These are phyloP conservation scores for Flammula alnicola DNA, from an alignment of 1,284 basidiomycete genomes.

Conservation along the genomic window DNA sequence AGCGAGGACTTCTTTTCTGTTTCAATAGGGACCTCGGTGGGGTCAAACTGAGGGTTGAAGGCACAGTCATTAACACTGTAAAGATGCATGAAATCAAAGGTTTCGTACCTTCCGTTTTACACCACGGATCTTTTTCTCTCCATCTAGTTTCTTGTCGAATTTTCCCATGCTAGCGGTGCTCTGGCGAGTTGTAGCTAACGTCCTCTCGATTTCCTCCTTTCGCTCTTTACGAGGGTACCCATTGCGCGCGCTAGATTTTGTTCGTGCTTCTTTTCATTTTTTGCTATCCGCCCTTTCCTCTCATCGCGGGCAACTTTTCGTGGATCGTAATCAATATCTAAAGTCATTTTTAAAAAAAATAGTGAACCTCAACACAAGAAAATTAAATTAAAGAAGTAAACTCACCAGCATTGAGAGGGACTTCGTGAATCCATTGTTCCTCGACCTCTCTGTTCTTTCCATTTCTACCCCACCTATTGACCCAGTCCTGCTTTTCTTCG, in stretches of 20 bases:
- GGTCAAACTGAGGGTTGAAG: slow-evolving; percentile 70
- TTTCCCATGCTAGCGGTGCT: slow-evolving; percentile 94
- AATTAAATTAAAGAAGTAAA: slow-evolving; percentile 21
- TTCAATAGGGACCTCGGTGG: slow-evolving; percentile 68
- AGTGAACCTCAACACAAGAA: slow-evolving; percentile 6
- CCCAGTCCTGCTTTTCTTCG: slow-evolving; percentile 94
- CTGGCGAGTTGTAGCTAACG: slow-evolving; percentile 77
- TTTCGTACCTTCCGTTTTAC: slow-evolving; percentile 86
- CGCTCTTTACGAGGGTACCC: slow-evolving; percentile 50
- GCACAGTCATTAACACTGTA: neutral
- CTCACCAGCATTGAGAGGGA: slow-evolving; percentile 85
- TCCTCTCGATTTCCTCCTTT: slow-evolving; percentile 78
- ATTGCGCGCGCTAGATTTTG: slow-evolving; percentile 77
- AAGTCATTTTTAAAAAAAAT: slow-evolving; percentile 8
- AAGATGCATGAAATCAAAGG: neutral
- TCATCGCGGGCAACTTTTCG: slow-evolving; percentile 74
- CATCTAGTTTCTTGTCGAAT: slow-evolving; percentile 89
- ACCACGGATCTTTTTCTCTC: slow-evolving; percentile 88
- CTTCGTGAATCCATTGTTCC: slow-evolving; percentile 92
- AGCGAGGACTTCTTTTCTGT: slow-evolving; percentile 79
- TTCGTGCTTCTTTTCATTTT: slow-evolving; percentile 85
- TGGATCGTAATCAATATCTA: slow-evolving; percentile 82
- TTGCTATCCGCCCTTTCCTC: slow-evolving; percentile 80
- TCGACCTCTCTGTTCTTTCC: slow-evolving; percentile 92
- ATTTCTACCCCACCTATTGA: slow-evolving; percentile 89